A percentile compares a stretch with the other conserved stretches of the same genome.
Evolutionary conservation across 1,284 basidiomycete genomes (phyloP).

Genomic region (Sporisorium exsertum): DNA sequence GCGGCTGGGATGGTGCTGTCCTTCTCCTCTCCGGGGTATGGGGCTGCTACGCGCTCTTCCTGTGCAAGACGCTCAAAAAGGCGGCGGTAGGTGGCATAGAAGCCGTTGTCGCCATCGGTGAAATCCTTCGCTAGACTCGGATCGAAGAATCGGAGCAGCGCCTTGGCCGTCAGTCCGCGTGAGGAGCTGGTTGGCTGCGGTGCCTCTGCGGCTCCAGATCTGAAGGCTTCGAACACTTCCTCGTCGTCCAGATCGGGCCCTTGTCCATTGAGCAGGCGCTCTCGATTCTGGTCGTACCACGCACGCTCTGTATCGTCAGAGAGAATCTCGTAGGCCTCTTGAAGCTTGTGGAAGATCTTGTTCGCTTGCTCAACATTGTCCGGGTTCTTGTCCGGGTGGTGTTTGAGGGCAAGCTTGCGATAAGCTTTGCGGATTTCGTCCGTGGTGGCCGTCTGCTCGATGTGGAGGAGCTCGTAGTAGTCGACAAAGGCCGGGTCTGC

Average conservation of each 20-base stretch:
- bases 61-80: slow-evolving; percentile 85
- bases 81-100: slow-evolving; percentile 89
- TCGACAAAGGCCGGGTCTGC: slow-evolving; percentile 59
- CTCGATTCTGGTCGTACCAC: slow-evolving; percentile 96
- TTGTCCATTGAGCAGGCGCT: slow-evolving; percentile 73
- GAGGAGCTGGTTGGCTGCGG: slow-evolving; percentile 76
- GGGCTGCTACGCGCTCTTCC: slow-evolving; percentile 78
- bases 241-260: slow-evolving; percentile 59
- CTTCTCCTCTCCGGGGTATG: slow-evolving; percentile 70
- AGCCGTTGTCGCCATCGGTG: slow-evolving; percentile 74
- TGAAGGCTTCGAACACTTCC: slow-evolving; percentile 80
- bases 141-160: slow-evolving; percentile 88
- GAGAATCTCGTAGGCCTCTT: slow-evolving; percentile 89
- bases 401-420: slow-evolving; percentile 68
- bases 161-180: slow-evolving; percentile 82
- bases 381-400: slow-evolving; percentile 72
- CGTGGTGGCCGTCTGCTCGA: slow-evolving; percentile 59
- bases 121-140: slow-evolving; percentile 77
- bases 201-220: slow-evolving; percentile 73
- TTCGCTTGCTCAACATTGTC: slow-evolving; percentile 84
- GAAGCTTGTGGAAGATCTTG: slow-evolving; percentile 84
- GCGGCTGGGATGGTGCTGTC: slow-evolving; percentile 57
- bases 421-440: slow-evolving; percentile 68
- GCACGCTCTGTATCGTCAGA: slow-evolving; percentile 78
- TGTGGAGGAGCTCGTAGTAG: slow-evolving; percentile 65